phyloP scores from a whole-genome alignment of 805 yeast species.

The Ogataea pignaliae region DNA sequence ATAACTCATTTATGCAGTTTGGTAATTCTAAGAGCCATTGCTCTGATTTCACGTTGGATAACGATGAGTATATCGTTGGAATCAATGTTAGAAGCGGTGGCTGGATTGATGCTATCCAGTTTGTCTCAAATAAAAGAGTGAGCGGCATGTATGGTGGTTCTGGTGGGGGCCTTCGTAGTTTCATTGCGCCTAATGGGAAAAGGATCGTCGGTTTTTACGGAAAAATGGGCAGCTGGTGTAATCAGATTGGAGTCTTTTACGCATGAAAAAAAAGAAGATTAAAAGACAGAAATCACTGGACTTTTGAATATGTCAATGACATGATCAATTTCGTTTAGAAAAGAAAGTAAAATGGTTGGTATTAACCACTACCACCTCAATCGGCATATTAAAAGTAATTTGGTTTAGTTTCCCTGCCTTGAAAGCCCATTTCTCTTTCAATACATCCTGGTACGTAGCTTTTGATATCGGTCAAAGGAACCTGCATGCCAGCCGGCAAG shows the following conservation, averaged over 20 bases:
- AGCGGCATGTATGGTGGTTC: conserved; percentile 63
- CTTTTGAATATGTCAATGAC: neutral
- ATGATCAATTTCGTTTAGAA: neutral
- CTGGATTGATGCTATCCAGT: conserved; percentile 87
- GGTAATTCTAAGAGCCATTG: conserved; percentile 53
- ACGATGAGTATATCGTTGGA: conserved; percentile 57
- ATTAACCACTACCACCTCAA: no score
- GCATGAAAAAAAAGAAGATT: conserved; percentile 20
- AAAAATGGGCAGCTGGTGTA: conserved; percentile 62
- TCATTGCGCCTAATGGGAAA: conserved; percentile 62
- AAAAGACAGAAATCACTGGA: neutral
- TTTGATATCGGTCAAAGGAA: conserved; percentile 17
- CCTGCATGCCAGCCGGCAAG: conserved; percentile 24
- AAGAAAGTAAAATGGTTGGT: no score
- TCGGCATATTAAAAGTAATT: conserved; percentile 5
- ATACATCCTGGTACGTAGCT: conserved; percentile 17
- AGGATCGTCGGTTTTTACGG: conserved; percentile 71
- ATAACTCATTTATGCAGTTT: conserved; percentile 26
- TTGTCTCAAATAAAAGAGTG: conserved; percentile 57
- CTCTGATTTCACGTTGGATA: conserved; percentile 50
- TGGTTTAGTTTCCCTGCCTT: neutral
- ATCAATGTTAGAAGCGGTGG: conserved; percentile 68
- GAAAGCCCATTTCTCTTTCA: neutral
- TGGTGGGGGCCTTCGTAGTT: conserved; percentile 55
- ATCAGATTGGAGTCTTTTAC: conserved; percentile 68